Evolutionary conservation across 371 early-diverging fungal species (phyloP).

Genomic region (Apophysomyces ossiformis): DNA sequence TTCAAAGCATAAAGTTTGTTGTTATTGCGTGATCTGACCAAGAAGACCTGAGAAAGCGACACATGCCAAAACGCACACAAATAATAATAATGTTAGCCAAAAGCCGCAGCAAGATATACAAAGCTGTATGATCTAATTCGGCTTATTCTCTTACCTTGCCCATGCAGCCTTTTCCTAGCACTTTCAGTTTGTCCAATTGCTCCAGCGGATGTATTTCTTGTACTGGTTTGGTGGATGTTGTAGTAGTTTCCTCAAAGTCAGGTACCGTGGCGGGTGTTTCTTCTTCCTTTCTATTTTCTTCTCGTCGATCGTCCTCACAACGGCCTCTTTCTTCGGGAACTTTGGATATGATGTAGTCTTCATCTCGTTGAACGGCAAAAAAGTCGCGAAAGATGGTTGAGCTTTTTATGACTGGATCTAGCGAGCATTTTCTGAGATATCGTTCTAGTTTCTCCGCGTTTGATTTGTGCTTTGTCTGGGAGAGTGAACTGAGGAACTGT

Average conservation of each 20-base stretch:
- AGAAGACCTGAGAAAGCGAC: conserved; percentile 81
- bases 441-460: conserved; percentile 53
- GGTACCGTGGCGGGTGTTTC: neutral
- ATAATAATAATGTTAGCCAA: no score
- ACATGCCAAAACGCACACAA: no score
- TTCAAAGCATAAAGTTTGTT: conserved; percentile 90
- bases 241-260: neutral
- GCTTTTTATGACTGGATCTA: conserved; percentile 32
- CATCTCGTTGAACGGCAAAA: conserved; percentile 52
- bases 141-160: conserved; percentile 38
- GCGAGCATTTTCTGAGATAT: conserved; percentile 43
- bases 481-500: conserved; percentile 30
- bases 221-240: neutral
- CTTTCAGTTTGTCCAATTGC: conserved; percentile 30
- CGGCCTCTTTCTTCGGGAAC: neutral
- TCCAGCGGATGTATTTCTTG: conserved; percentile 26
- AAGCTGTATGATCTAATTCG: conserved; percentile 77
- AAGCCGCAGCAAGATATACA: neutral
- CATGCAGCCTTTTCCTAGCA: conserved; percentile 55
- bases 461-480: conserved; percentile 33
- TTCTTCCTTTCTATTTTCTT: conserved; percentile 2
- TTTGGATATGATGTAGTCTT: conserved; percentile 33
- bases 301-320: neutral
- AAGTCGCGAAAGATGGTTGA: conserved; percentile 55
- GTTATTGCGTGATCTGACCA: conserved; percentile 71